Evolutionary conservation across 148 eudicot genomes (phyloP), one percentile per base, ranked within the genome.

Genomic region (Chenopodium quinoa): DNA sequence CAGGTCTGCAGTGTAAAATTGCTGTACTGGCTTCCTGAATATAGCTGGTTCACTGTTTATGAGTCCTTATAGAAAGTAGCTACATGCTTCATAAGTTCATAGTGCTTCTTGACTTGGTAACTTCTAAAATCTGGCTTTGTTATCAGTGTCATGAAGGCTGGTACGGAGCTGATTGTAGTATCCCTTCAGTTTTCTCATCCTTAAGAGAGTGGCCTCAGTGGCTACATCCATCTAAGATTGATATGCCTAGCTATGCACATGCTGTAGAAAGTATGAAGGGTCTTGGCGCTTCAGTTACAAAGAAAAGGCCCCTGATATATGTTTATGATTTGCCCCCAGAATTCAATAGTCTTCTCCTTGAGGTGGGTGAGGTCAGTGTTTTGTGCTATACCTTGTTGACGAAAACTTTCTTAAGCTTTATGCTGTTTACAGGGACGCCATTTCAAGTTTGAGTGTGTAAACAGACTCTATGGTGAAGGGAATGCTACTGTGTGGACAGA

Each of bases 111-210:
- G 29, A 48, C 46, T 63, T 74, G 44, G 75, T 60, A 46, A n/a
- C 78, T 74, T 67, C 70, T 52, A 40, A 74, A 79, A 71, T 75
- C 48, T 66, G 60, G 54, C 76, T 70, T 83, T 85, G 62, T 77
- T 72, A 34, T 72, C 86, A 96, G 99, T 96, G 99, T 88, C 86
- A 86, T 63, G 85, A 85, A 71, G 97, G 97, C 77, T 96, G 99
- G 99, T 92, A 91, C 83, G 97, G 99, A 88, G 89, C 82, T 78
- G 99, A 96, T 90, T 96, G 98, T 84, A 93, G 99, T 81, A 79
- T 90, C 78, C 99, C 99, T 77, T 92, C 99, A 74, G 91, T 90
- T 81, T 84, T 86, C 71, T 86, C 95, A 19, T 86, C 95, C 83
- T 84, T 92, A 64, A 83, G 85, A 71, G 90, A 88, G 70, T 96